These are phyloP conservation scores for Epichloe scottii DNA, from an alignment of 2,329 filamentous ascomycete genomes.

Conservation along the genomic window DNA sequence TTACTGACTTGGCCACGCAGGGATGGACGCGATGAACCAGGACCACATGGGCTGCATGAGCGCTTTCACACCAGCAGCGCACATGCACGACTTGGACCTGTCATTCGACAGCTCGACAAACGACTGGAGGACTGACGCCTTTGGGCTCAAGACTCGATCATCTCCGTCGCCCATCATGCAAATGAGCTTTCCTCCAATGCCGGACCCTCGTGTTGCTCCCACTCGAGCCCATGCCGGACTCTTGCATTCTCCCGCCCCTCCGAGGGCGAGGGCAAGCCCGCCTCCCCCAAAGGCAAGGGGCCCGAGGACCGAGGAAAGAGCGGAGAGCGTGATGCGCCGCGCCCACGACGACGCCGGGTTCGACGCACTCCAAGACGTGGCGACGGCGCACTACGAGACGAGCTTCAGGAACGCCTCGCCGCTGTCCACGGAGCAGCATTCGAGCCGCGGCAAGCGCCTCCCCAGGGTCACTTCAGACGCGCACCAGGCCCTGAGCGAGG, in stretches of 20 bases:
- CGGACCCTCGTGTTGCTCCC: neutral
- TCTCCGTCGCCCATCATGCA: constrained; percentile 2
- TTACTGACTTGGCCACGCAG: neutral
- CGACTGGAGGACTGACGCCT: constrained; percentile 10
- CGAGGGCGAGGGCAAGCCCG: neutral
- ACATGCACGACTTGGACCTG: constrained; percentile 11
- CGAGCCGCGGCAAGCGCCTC: constrained; percentile 15
- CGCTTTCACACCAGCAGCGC: constrained; percentile 7
- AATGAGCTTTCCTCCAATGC: constrained; percentile 3
- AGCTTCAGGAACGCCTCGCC: constrained; percentile 10
- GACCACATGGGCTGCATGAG: constrained; percentile 7
- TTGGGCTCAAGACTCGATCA: constrained; percentile 7
- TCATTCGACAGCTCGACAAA: constrained; percentile 9
- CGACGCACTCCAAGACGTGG: constrained; percentile 14
- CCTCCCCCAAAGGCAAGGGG: neutral
- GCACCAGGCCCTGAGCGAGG: constrained; percentile 8
- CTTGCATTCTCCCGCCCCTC: neutral
- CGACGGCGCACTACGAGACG: constrained; percentile 15
- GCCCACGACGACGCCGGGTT: constrained; percentile 13
- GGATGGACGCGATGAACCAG: constrained; percentile 6
- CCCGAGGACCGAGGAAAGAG: constrained; percentile 10
- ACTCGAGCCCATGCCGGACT: neutral
- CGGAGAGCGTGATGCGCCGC: constrained; percentile 13
- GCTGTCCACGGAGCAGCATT: constrained; percentile 14
- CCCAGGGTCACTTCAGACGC: constrained; percentile 13